Percentiles rank a stretch among this genome's conserved stretches.
These are phyloP conservation scores for Aspergillus glaucus DNA, from an alignment of 2,329 filamentous ascomycete species.

Conservation along the genomic window DNA sequence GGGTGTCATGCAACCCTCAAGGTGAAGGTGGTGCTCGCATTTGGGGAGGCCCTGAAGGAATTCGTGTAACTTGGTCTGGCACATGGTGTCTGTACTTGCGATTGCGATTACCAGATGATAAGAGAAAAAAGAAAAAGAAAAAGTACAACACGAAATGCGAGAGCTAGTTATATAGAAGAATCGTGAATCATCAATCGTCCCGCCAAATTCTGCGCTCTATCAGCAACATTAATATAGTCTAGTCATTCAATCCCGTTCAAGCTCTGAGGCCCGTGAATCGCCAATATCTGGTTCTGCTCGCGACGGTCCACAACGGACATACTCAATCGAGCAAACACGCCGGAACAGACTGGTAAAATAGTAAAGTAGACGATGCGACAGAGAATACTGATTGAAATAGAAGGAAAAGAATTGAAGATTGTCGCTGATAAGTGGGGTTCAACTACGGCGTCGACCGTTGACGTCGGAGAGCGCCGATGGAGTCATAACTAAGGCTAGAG, in stretches of 20 bases:
- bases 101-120: neutral
- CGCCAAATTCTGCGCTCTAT: no score
- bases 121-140: neutral
- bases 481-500: no score
- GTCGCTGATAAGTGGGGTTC: no score
- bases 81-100: slow-evolving; percentile 40
- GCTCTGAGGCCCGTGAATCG: no score
- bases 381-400: no score
- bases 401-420: no score
- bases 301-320: neutral
- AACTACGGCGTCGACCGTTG: no score
- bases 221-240: neutral
- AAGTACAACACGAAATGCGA: neutral
- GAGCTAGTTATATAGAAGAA: neutral
- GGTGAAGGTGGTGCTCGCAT: slow-evolving; percentile 75
- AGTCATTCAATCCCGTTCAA: neutral
- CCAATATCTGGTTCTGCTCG: neutral
- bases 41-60: slow-evolving; percentile 65
- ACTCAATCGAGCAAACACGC: neutral
- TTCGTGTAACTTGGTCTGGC: slow-evolving; percentile 48
- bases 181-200: no score
- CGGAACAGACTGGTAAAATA: neutral
- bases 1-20: slow-evolving; percentile 69
- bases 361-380: neutral
- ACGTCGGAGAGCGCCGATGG: no score